Conservation (phyloP, 257 asterid genomes). For the Thymus mandschuricus region DNA sequence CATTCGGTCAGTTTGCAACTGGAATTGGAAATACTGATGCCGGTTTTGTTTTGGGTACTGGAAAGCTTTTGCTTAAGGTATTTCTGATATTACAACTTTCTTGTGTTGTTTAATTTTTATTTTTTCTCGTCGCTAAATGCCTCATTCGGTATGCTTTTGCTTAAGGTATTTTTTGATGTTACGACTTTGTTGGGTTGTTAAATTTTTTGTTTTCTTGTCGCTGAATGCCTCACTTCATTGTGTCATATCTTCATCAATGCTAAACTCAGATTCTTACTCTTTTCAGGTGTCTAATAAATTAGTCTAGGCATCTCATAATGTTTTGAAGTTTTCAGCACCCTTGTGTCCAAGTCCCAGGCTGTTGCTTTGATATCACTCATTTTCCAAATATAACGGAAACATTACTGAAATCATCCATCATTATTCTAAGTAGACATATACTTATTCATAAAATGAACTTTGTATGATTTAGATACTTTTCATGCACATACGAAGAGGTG, state of each 20-base stretch:
- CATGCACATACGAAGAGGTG: slow-evolving; percentile 6
- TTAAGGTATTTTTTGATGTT: too few relatives aligned
- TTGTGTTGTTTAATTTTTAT: not conserved
- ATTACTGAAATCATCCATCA: not conserved
- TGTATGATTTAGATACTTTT: not conserved
- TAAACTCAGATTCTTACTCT: slow-evolving; percentile 2
- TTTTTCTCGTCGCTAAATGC: too few relatives aligned
- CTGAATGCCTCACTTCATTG: not conserved
- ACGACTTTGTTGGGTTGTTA: too few relatives aligned
- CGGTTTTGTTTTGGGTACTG: slow-evolving; percentile 89
- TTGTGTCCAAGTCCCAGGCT: too few relatives aligned
- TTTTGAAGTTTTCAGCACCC: not conserved
- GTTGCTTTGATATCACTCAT: not conserved
- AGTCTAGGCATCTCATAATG: not conserved
- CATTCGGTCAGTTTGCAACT: slow-evolving; percentile 96
- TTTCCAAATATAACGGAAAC: not conserved
- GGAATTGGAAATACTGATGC: slow-evolving; percentile 99
- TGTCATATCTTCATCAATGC: slow-evolving; percentile 4
- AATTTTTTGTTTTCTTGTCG: not conserved
- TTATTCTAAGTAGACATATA: not conserved
- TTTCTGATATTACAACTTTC: slow-evolving; percentile 9
- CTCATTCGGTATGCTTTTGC: too few relatives aligned
- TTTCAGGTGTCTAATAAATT: not conserved
- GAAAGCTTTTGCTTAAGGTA: slow-evolving; percentile 98
- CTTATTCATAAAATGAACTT: not conserved